Evolutionary conservation across 805 yeast genomes (phyloP).

Genomic region (Saccharomyces paradoxus): DNA sequence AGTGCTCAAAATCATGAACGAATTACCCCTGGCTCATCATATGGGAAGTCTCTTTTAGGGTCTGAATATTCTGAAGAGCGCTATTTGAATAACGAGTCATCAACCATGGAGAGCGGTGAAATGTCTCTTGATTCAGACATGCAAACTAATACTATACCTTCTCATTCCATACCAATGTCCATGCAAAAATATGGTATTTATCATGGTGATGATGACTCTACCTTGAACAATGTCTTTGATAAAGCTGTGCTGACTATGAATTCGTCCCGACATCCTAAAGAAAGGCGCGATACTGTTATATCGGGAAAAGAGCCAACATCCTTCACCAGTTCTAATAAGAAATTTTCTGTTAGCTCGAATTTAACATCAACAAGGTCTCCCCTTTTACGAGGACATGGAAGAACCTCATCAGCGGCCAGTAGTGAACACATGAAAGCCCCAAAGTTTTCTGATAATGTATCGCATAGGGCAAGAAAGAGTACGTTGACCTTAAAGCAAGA

Average conservation of each 20-base stretch:
- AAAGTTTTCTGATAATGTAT: constrained; percentile 2
- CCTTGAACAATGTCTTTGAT: constrained; percentile 20
- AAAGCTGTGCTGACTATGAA: constrained; percentile 17
- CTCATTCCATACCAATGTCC: constrained; percentile 22
- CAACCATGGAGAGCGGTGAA: constrained; percentile 8
- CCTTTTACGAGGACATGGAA: constrained; percentile 3
- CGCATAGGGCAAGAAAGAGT: background rate
- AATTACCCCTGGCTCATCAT: constrained; percentile 24
- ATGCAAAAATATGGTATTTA: constrained; percentile 18
- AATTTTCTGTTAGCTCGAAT: constrained; percentile 8
- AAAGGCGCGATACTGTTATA: background rate
- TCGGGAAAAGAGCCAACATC: background rate
- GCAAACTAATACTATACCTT: constrained; percentile 12
- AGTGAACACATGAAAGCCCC: constrained; percentile 8
- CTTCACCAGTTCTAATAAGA: constrained; percentile 1
- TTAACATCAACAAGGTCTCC: constrained; percentile 1
- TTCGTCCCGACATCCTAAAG: background rate
- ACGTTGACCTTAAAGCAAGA: background rate
- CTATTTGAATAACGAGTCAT: constrained; percentile 8
- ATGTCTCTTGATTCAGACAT: constrained; percentile 16
- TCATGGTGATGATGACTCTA: constrained; percentile 21
- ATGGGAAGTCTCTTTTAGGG: constrained; percentile 29
- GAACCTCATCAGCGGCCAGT: constrained; percentile 9
- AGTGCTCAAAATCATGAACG: background rate
- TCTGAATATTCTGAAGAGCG: constrained; percentile 26